Evolutionary conservation across 2,329 filamentous ascomycete genomes (phyloP).

Genomic region (Cladosporium sp.): DNA sequence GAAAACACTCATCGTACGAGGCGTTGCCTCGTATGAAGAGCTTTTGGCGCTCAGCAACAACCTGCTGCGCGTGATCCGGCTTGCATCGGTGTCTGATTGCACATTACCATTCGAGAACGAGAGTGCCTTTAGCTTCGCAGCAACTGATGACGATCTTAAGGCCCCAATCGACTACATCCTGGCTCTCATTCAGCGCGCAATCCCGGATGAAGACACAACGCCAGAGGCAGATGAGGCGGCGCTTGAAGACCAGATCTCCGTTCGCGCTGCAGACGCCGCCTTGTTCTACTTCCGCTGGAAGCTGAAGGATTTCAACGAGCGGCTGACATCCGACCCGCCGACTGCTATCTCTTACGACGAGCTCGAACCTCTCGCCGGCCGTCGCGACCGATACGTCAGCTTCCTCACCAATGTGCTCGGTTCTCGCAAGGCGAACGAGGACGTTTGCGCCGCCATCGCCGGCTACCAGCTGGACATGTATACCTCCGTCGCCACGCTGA

Average conservation of each 20-base stretch:
- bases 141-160: constrained; percentile 22
- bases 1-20: constrained; percentile 64
- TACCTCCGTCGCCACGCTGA: constrained; percentile 67
- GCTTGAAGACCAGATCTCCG: constrained; percentile 71
- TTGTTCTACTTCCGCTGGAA: constrained; percentile 94
- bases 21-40: constrained; percentile 56
- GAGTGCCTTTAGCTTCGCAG: constrained; percentile 31
- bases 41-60: constrained; percentile 28
- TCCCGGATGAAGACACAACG: constrained; percentile 57
- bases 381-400: constrained; percentile 47
- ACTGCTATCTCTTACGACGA: constrained; percentile 54
- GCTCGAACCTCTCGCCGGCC: constrained; percentile 50
- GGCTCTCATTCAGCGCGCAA: constrained; percentile 66
- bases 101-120: constrained; percentile 62
- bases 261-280: constrained; percentile 67
- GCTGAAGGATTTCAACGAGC: constrained; percentile 38
- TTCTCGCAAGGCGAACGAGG: constrained; percentile 48
- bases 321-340: constrained; percentile 36
- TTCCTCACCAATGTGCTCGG: constrained; percentile 46
- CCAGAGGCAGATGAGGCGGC: constrained; percentile 50
- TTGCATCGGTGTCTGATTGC: constrained; percentile 55
- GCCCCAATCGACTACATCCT: constrained; percentile 62
- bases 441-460: constrained; percentile 68
- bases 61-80: constrained; percentile 25
- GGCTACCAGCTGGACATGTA: constrained; percentile 76